Evolutionary conservation across 2,329 filamentous ascomycete species (phyloP), one percentile per base, ranked within the genome.

Genomic region (Mollisiaceae sp.): DNA sequence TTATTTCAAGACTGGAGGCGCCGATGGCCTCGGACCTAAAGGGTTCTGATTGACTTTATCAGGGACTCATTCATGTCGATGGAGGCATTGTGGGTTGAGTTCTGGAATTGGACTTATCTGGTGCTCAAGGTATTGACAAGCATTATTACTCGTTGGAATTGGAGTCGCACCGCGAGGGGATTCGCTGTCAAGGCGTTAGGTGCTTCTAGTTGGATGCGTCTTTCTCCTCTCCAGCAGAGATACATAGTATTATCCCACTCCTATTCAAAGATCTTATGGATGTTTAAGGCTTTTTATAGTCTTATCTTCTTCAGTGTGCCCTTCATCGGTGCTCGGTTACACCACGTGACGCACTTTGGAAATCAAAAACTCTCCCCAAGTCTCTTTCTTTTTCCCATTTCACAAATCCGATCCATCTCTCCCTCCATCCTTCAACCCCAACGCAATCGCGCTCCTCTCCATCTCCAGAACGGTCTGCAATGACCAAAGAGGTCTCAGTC

Each of bases 1-100:
- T 70, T 86, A 84, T 62, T 82, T 88, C 64, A 80, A 78, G 52
- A 85, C 80, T 0, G 82, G 82, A 0, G 83, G 82, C 3, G 36
- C 69, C 9, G 80, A 82, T 65, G 81, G 81, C 1, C 74, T 71
- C 61, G 82, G 75, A 24, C 64, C 70, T 14, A 66, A 70, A 38
- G 73, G 74, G 2, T 74, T 76, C 60, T 75, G 39, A 65, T 14
- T 14, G 24, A n/a, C 43, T 39, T 27, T 12, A 18, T 54, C 50
- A 32, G 14, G 9, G 20, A 24, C 4, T 9, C 12, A 9, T 50
- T 50, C n/a, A 50, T 50, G 20, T 22, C 22, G 18, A 9, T 8
- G n/a, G 20, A 18, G 45, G 20, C 11, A 11, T 50, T 35, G 14
- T 24, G 32, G 2, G 14, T 24, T 54, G 50, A 54, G 50, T 54